These are phyloP conservation scores for Chlamydomonas asymmetrica DNA, from an alignment of 139 green algal species.

Conservation along the genomic window DNA sequence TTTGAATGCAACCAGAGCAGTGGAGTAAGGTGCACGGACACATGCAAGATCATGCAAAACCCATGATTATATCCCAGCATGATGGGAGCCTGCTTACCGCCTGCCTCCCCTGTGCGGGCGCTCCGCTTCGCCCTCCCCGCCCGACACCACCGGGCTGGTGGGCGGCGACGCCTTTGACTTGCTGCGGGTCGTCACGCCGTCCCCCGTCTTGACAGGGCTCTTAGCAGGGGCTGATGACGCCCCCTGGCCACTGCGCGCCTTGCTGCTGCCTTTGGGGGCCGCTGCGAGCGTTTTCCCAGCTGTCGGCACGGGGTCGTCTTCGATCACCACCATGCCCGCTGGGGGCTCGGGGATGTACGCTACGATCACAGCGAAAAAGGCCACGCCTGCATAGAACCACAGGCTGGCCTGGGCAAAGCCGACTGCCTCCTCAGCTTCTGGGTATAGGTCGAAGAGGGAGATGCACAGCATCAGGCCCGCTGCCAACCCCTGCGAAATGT, in stretches of 20 bases:
- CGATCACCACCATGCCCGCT: slow-evolving; percentile 15
- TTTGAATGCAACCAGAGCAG: too few species aligned
- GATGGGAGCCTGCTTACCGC: too few species aligned
- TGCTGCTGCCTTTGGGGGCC: neutral
- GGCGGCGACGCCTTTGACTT: neutral
- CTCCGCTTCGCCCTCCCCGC: too few species aligned
- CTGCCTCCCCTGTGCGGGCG: too few species aligned
- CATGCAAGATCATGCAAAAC: too few species aligned
- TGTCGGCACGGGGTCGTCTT: slow-evolving; percentile 10
- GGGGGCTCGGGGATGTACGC: slow-evolving; percentile 69
- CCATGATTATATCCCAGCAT: too few species aligned
- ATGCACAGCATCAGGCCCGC: slow-evolving; percentile 80
- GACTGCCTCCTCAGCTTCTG: slow-evolving; percentile 59
- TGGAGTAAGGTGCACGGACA: too few species aligned
- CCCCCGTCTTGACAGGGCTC: neutral
- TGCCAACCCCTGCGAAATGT: slow-evolving; percentile 57
- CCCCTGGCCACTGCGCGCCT: too few species aligned
- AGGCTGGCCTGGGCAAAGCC: slow-evolving; percentile 58
- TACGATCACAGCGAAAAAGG: slow-evolving; percentile 72
- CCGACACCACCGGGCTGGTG: too few species aligned
- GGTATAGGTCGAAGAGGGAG: slow-evolving; percentile 73
- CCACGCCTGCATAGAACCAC: slow-evolving; percentile 72
- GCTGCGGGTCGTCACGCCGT: neutral
- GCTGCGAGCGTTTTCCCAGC: neutral
- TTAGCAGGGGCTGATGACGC: neutral